These are phyloP conservation scores for Paramecium tetraurelia DNA, from an alignment of 73 alveolate species.

Conservation along the genomic window DNA sequence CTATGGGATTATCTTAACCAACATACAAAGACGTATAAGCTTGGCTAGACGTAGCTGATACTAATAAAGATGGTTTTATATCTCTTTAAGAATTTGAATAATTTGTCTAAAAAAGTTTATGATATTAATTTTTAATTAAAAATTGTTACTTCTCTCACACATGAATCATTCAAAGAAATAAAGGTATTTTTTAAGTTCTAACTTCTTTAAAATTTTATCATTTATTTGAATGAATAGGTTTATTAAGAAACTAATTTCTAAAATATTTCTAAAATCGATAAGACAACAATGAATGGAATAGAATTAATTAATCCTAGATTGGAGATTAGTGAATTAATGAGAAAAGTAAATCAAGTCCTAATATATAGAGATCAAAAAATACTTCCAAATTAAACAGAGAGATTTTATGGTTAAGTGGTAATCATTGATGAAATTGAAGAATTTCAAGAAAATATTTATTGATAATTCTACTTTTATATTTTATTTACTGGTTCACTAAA, in stretches of 20 bases:
- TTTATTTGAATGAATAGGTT: not conserved
- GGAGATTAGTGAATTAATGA: not conserved
- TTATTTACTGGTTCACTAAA: not conserved
- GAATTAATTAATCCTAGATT: not conserved
- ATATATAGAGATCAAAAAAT: not conserved
- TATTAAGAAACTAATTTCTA: no score
- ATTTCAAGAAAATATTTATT: not conserved
- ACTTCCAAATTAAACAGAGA: not conserved
- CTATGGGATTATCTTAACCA: slow-evolving; percentile 49
- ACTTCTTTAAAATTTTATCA: no score
- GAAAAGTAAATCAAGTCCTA: not conserved
- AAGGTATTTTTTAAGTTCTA: no score
- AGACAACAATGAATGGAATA: no score
- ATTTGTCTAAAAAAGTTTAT: slow-evolving; percentile 37
- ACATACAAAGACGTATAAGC: slow-evolving; percentile 31
- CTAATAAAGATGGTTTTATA: slow-evolving; percentile 56
- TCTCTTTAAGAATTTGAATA: slow-evolving; percentile 53
- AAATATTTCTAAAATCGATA: no score
- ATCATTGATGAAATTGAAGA: not conserved
- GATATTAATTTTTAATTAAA: no score
- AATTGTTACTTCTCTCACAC: no score
- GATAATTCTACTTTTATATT: not conserved
- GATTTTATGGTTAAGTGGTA: not conserved
- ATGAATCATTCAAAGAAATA: no score
- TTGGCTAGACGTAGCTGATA: slow-evolving; percentile 54